Base-by-base conservation (phyloP, 768 basidiomycete species). In the Mycena floridula region DNA sequence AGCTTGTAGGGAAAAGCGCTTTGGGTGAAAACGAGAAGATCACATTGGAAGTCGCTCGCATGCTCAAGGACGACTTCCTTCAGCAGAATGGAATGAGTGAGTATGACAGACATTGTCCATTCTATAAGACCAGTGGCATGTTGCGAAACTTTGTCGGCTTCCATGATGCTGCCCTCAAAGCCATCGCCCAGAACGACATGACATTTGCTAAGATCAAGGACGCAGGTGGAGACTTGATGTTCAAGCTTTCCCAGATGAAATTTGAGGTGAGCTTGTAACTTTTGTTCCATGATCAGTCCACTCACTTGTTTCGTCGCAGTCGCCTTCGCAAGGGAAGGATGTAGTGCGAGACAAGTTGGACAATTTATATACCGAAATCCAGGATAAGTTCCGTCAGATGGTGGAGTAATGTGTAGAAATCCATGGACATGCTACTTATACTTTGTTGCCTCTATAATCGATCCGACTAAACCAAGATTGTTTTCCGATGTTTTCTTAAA, bases 51-150 rank as follows among this genome's bases (percentile, higher is more conserved):
- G 92, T 97, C 25, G 95, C 94, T 15, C 79, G 89, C 37, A 90
- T 99, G 87, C 78, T 97, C 51, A 97, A 97, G 73, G 94, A 96
- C 50, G 92, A 94, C 63, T 95, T 92, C 68, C 65, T 96, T 59
- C 95, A 97, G 63, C 95, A 99, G 68, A 98, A 99, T 57, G 96
- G 96, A 54, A 96, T 98, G 79, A 92, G 89, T 67, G 89, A 91
- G 60, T 97, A 96, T 59, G 95, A 98, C 63, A 79, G 92, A 41
- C 96, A 79, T 70, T 99, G 95, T 59, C 95, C 95, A 12, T 97
- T 99, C 77, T 96, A 96, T 82, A 96, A 98, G 84, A 96, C 94
- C 37, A 86, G 82, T 44, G 89, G 79, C 38, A 99, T 99, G 96
- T 65, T 98, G 61, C 81, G 79, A 59, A 95, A 95, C 67, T 91